Base-by-base conservation (phyloP, 345 rosid species). In the Trapa incisa region DNA sequence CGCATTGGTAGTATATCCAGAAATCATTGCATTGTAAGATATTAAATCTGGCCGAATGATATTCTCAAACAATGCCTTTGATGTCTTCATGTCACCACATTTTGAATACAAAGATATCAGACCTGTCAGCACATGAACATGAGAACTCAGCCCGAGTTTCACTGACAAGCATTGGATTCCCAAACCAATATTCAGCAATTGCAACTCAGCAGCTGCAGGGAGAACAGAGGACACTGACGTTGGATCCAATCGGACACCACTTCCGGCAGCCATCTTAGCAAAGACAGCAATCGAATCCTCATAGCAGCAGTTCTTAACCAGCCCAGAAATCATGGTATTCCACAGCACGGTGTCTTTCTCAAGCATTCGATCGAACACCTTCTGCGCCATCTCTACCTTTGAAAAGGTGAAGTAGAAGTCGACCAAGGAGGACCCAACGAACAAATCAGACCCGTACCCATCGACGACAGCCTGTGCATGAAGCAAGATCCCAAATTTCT, bases 21-120 rank as follows among this genome's bases (percentile, higher is more conserved):
- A 80, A 66, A 89, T 83, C 94, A 89, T 87, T n/a, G 96, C 94
- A 57, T 89, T 89, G 75, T 75, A 84, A 77, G 91, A 83, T 64
- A 87, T 81, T 69, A 87, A 71, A 81, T 89, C 96, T 1, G 78
- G 88, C 74, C 61, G 32, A 71, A 63, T 70, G 71, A 87, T 81
- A 75, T 77, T 78, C 47, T 73, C 64, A 73, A 87, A 89, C 81
- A 89, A 75, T 63, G 75, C 41, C 72, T 63, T 64, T 36, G 81
- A 82, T 16, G 66, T 70, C 62, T 74, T 68, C 68, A 78, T 71
- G 71, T 81, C 82, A 45, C 87, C 82, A 52, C 94, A 81, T 66
- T 86, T 87, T 0, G 91, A 84, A 65, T 86, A 89, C 47, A 86
- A 62, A 0, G 86, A 84, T 71, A 86, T 77, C 73, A 89, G 81